Base-by-base conservation (phyloP, 2,329 filamentous ascomycete genomes). In the Corynespora cassiicola region DNA sequence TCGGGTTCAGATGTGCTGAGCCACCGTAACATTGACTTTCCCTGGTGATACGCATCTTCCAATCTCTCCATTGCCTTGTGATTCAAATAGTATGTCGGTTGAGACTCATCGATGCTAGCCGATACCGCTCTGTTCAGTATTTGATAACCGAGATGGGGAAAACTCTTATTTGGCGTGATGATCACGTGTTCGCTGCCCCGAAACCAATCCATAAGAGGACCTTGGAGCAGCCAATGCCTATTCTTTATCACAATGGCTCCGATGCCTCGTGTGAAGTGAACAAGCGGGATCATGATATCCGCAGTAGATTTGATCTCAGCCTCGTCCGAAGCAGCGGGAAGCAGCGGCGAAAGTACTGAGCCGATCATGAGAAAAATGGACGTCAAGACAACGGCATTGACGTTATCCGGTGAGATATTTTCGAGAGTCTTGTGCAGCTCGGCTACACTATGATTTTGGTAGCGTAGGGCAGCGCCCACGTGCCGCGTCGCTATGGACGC, bases 301-400 rank as follows among this genome's bases (percentile, higher is more conserved):
- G 35, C 30, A 17, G 31, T 36, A 12, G 31, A 29, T 18, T 27
- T 37, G 16, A 22, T 22, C 15, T 35, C 11, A n/a, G n/a, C n/a
- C 12, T 39, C 31, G 17, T 17, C 12, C 4, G 25, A 6, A 3
- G 26, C 35, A 17, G 21, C 18, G 8, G 36, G 41, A 4, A 48
- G 22, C 10, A 48, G 40, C 2, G 45, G 41, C n/a, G 45, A 48
- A 4, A 48, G 35, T 26, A 48, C 39, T 10, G 44, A 34, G 35
- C 45, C 41, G 4, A 48, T 26, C 41, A 45, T 48, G 33, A 48
- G 38, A 20, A 48, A 21, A 7, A 45, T 27, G 7, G 45, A 48
- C n/a, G 33, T 20, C 11, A 38, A 30, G 20, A 48, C 45, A 7
- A 48, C 26, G 1, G 45, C 36, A 22, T 48, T 41, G 24, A 41